Conservation (phyloP, 805 yeast species). For the Maudiozyma bulderi region DNA sequence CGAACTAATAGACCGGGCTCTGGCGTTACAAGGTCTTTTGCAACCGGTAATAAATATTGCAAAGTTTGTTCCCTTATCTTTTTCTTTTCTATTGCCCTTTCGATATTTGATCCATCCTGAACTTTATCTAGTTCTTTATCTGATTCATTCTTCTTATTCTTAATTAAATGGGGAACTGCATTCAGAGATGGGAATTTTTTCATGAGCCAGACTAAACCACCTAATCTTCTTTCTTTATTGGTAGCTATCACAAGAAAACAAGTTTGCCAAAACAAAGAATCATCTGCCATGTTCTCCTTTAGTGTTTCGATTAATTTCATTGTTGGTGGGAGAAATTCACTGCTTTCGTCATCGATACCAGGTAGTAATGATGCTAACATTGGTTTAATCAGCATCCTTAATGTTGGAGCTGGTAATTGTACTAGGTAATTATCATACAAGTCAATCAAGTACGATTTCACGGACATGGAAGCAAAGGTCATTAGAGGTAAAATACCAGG, state of each 20-base stretch:
- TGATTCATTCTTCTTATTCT: slow-evolving; percentile 7
- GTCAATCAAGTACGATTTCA: slow-evolving; percentile 66
- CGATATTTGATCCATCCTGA: neutral
- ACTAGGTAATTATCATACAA: slow-evolving; percentile 50
- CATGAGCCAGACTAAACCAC: slow-evolving; percentile 68
- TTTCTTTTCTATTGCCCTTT: slow-evolving; percentile 2
- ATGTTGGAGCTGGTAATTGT: slow-evolving; percentile 36
- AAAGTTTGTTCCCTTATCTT: slow-evolving; percentile 24
- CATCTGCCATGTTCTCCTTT: slow-evolving; percentile 48
- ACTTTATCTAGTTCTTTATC: neutral
- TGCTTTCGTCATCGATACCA: slow-evolving; percentile 86
- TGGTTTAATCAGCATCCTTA: slow-evolving; percentile 56
- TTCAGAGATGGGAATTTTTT: slow-evolving; percentile 54
- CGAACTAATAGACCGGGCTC: slow-evolving; percentile 72
- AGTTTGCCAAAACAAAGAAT: slow-evolving; percentile 79
- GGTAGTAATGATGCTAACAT: slow-evolving; percentile 67
- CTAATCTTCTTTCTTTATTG: slow-evolving; percentile 70
- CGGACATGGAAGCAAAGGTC: slow-evolving; percentile 81
- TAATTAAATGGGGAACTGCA: slow-evolving; percentile 26
- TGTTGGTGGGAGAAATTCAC: slow-evolving; percentile 64
- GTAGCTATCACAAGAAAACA: slow-evolving; percentile 66
- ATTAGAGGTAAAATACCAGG: slow-evolving; percentile 88
- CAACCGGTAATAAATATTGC: slow-evolving; percentile 36
- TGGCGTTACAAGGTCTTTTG: slow-evolving; percentile 55
- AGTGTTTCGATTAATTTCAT: slow-evolving; percentile 52